phyloP scores from a whole-genome alignment of 192 early-diverging fungal genomes.

The Helicostylum pulchrum region DNA sequence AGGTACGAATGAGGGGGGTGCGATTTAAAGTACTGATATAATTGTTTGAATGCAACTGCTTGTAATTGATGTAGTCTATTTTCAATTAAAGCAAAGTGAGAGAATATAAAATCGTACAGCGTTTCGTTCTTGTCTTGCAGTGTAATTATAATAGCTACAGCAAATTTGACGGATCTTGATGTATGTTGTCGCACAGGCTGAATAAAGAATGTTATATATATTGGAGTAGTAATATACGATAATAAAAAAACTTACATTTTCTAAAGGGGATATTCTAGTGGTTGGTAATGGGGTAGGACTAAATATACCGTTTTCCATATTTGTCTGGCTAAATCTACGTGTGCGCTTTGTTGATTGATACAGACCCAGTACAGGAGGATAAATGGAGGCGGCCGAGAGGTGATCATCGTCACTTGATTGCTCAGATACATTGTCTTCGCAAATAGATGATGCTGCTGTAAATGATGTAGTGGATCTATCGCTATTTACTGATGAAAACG shows the following conservation, averaged over 20 bases:
- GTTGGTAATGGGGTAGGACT: constrained; percentile 51
- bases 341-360: constrained; percentile 33
- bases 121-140: constrained; percentile 41
- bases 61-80: constrained; percentile 54
- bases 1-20: background rate
- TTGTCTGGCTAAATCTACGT: constrained; percentile 51
- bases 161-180: constrained; percentile 48
- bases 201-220: background rate
- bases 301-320: constrained; percentile 55
- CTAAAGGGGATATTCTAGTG: constrained; percentile 22
- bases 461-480: constrained; percentile 39
- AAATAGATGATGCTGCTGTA: background rate
- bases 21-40: constrained; percentile 28
- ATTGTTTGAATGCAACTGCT: constrained; percentile 40
- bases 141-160: constrained; percentile 50
- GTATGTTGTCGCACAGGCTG: constrained; percentile 35
- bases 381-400: constrained; percentile 16
- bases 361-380: constrained; percentile 36
- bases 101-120: constrained; percentile 53
- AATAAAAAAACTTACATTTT: background rate
- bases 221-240: no score
- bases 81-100: constrained; percentile 58
- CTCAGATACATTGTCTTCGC: constrained; percentile 16
- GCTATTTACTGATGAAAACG: constrained; percentile 42
- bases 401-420: constrained; percentile 35